Base-by-base conservation (phyloP, 1,139 yeast species). In the Scheffersomyces segobiensis region DNA sequence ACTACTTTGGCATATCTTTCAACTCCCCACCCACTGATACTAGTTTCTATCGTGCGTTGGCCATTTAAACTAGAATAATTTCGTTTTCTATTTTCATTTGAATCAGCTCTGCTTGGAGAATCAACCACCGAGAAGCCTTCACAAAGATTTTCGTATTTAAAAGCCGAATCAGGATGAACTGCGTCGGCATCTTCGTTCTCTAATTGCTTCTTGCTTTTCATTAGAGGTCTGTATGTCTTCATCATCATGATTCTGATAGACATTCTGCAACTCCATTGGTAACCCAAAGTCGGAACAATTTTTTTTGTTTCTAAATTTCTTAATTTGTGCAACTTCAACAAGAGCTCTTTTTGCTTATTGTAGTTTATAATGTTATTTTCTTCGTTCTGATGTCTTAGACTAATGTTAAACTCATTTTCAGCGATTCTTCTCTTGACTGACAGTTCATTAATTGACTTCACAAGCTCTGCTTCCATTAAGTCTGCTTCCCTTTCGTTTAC, bases 241-340 rank as follows among this genome's bases (percentile, higher is more conserved):
- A 69, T 67, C 18, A 80, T 60, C 58, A 78, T 62, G 4, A 80
- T 69, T 55, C 79, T 66, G 32, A 71, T 71, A 14, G 67, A 60
- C 10, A 78, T 67, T 21, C 77, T 67, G 55, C 73, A 74, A 19
- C 76, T 64, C 84, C 84, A 80, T 6, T 74, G 72, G 59, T 77
- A 76, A 0, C 83, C 83, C 53, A 80, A 65, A 6, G 82, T 73
- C 0, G 83, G 82, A 1, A 79, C 72, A 19, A 69, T 70, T 52
- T 62, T 67, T 49, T 68, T 73, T 10, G 76, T 69, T 22, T 57
- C 53, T 26, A 42, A n/a, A 46, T 53, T 50, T 10, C 26, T 58
- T 18, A 62, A 55, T 22, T 56, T 55, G 54, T 68, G 66, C 19
- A 68, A 58, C 52, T 64, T 63, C 5, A 55, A 42, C 2, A 70